These are phyloP conservation scores for Penicillium waksmanii DNA, from an alignment of 495 filamentous ascomycete species.

Conservation along the genomic window DNA sequence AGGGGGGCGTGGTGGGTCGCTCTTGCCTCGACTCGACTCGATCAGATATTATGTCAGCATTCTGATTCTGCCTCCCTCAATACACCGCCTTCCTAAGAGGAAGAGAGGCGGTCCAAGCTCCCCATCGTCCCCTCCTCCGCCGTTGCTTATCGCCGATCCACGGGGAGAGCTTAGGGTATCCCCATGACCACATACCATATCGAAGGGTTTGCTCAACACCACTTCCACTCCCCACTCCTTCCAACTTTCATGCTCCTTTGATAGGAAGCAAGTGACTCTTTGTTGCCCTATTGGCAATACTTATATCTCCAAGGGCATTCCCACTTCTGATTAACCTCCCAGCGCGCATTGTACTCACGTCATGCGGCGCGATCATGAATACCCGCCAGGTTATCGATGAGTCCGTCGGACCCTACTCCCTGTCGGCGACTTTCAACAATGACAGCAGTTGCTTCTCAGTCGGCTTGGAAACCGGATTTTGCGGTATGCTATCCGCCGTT, in stretches of 20 bases:
- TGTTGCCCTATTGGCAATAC: too few species aligned
- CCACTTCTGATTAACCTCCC: neutral
- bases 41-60: too few species aligned
- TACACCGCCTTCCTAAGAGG: conserved; percentile 9
- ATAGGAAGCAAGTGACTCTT: too few species aligned
- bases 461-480: conserved; percentile 83
- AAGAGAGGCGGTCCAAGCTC: conserved; percentile 2
- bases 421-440: conserved; percentile 86
- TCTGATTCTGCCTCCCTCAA: too few species aligned
- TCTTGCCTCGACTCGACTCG: too few species aligned
- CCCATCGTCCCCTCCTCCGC: conserved; percentile 17
- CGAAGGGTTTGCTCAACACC: too few species aligned
- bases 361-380: conserved; percentile 68
- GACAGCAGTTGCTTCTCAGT: conserved; percentile 88
- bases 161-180: conserved; percentile 6
- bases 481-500: conserved; percentile 60
- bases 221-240: too few species aligned
- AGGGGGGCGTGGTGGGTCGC: too few species aligned
- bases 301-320: neutral
- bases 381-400: conserved; percentile 84
- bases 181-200: too few species aligned
- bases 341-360: conserved; percentile 2
- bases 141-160: conserved; percentile 35
- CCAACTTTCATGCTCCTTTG: too few species aligned
- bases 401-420: conserved; percentile 70